These are phyloP conservation scores for Abrus pulchellus DNA, from an alignment of 306 rosid species.

Conservation along the genomic window DNA sequence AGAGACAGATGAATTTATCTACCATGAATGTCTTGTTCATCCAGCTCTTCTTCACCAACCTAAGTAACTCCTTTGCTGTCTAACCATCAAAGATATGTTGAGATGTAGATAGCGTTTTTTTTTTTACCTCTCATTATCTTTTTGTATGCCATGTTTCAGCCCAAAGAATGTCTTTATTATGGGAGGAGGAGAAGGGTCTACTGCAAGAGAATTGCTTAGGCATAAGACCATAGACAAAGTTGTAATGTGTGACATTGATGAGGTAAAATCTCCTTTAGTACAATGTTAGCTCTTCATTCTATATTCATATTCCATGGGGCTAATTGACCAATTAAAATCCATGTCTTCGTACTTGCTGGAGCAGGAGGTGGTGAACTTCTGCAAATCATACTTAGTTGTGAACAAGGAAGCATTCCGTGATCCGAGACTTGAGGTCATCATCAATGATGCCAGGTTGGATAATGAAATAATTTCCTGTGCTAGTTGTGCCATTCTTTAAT, in stretches of 20 bases:
- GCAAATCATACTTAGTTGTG: conserved; percentile 84
- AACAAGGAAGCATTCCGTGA: conserved; percentile 92
- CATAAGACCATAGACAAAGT: conserved; percentile 86
- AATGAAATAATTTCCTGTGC: background rate
- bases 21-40: conserved; percentile 97
- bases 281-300: background rate
- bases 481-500: conserved; percentile 11
- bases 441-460: conserved; percentile 86
- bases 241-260: conserved; percentile 97
- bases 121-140: background rate
- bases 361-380: conserved; percentile 96
- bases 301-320: background rate
- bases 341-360: conserved; percentile 37
- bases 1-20: conserved; percentile 93
- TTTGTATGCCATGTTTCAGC: conserved; percentile 48
- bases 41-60: conserved; percentile 92
- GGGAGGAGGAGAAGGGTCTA: conserved; percentile 99
- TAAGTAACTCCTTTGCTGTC: conserved; percentile 57
- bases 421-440: conserved; percentile 79
- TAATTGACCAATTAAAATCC: conserved; percentile 12
- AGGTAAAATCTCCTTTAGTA: conserved; percentile 52
- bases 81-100: background rate
- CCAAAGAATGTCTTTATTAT: conserved; percentile 84
- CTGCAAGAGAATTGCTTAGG: conserved; percentile 94
- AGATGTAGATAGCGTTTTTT: background rate